Evolutionary conservation across 768 basidiomycete species (phyloP), one percentile per base, ranked within the genome.

Genomic region (Lactarius evosmus): DNA sequence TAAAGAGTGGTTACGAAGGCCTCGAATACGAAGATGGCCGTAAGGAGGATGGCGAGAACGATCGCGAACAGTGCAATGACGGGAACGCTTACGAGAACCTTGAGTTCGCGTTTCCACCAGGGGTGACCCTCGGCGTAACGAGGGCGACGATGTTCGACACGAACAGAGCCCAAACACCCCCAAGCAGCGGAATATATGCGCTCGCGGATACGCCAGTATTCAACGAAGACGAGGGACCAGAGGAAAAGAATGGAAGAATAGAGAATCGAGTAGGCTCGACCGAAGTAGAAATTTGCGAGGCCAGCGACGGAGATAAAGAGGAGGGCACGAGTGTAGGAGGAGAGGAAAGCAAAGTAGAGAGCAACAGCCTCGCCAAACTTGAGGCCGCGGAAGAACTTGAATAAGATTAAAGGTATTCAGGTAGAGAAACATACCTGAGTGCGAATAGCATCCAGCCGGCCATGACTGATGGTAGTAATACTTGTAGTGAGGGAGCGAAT

Each of bases 131-230:
- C 58, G 2, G 71, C 71, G 70, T 85, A 84, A 51, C 85, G 82
- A 1, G 83, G 83, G 27, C 89, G 83, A 17, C 83, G 82, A 65
- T 84, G 85, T 71, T 94, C 93, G 7, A 91, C 90, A 33, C 82
- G 83, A 74, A 86, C 85, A 0, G 88, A 85, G 25, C 89, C 90
- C 30, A 84, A 84, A 0, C 89, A 91, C 4, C 90, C 89, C 80
- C 92, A 95, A 33, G 85, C 81, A 53, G 94, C 82, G 2, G 92
- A 85, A n/a, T 96, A 78, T 44, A 87, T 85, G 19, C 89, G 85
- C 74, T 98, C 92, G 62, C 84, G 84, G 40, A 97, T 82, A 32
- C 90, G 83, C 96, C 96, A 99, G 79, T 86, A 88, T 74, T 98
- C 95, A 65, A 95, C 89, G 70, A 95, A 96, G 22, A 82, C 74